Evolutionary conservation across 2,329 filamentous ascomycete genomes (phyloP), one percentile per base, ranked within the genome.

Genomic region (Fusarium proliferatum): DNA sequence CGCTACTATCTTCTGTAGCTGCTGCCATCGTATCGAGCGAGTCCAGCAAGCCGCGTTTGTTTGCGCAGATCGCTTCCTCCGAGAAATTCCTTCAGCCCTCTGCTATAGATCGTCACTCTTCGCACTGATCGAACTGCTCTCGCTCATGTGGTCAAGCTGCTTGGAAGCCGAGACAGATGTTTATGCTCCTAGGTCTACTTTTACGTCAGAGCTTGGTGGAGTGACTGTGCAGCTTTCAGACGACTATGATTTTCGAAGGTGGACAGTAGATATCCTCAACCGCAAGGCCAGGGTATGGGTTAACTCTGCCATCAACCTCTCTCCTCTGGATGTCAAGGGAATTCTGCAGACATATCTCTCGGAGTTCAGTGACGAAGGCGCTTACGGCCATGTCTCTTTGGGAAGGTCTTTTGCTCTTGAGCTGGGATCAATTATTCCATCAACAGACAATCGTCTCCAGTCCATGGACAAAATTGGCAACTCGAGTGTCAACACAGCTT

Each of bases 301-400:
- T 2, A 90, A 89, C 26, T 86, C 89, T 38, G 93, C 94, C 12
- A 91, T 98, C 76, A 92, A 93, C 74, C 89, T 97, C 53, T 95
- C 97, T 6, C 96, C 96, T 10, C 86, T 97, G 30, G 96, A 99
- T 81, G 91, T 98, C 68, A 99, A 99, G 83, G 96, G 97, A 1
- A 87, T 99, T 26, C 87, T 99, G 48, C 96, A 97, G 83, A 98
- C 96, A 0, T 98, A 99, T 80, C 87, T 99, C 21, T 98, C 97
- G 2, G 95, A 97, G 76, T 97, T 95, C 76, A 93, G 97, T 69
- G 95, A 98, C 74, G 94, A 97, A 73, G 94, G 93, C 56, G 91
- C 92, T 3, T 97, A 97, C 79, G 96, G 95, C 1, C 95, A 98
- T 81, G 91, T 98, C 69, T 96, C 95, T 2, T 87, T 99, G 21